Evolutionary conservation across 192 early-diverging fungal genomes (phyloP).

Genomic region (Martensiomyces pterosporus): DNA sequence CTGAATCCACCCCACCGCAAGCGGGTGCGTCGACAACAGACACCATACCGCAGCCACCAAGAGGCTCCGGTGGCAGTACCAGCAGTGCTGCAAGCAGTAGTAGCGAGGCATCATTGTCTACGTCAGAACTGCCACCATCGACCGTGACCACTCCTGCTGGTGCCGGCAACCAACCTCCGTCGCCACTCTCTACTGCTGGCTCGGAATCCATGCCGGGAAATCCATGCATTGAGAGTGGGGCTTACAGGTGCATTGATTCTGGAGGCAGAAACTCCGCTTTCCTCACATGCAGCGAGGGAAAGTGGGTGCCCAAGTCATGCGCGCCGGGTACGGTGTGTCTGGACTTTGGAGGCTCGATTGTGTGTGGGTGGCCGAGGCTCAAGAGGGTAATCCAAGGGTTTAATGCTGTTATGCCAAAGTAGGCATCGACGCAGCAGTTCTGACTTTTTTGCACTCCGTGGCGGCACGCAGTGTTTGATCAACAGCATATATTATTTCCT

Average conservation of each 20-base stretch:
- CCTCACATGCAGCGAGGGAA: not conserved
- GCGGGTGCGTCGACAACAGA: no score
- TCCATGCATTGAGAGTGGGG: not conserved
- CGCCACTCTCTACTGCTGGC: no score
- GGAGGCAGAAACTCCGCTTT: not conserved
- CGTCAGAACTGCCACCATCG: not conserved
- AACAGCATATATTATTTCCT: not conserved
- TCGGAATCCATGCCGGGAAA: not conserved
- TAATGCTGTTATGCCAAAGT: not conserved
- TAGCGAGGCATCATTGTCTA: not conserved
- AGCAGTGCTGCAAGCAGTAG: not conserved
- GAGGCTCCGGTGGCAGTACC: not conserved
- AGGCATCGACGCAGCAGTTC: no score
- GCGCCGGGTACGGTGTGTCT: not conserved
- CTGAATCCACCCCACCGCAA: not conserved
- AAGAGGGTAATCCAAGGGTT: not conserved
- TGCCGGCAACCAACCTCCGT: no score
- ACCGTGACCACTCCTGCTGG: no score
- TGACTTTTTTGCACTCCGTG: no score
- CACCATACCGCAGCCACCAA: not conserved
- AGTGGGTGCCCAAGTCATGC: not conserved
- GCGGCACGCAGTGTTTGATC: not conserved
- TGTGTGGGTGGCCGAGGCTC: not conserved
- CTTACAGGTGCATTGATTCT: not conserved
- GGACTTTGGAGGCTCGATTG: not conserved